Evolutionary conservation across 1,139 yeast species (phyloP), one percentile per base, ranked within the genome.

Genomic region (Fermentozyma sake): DNA sequence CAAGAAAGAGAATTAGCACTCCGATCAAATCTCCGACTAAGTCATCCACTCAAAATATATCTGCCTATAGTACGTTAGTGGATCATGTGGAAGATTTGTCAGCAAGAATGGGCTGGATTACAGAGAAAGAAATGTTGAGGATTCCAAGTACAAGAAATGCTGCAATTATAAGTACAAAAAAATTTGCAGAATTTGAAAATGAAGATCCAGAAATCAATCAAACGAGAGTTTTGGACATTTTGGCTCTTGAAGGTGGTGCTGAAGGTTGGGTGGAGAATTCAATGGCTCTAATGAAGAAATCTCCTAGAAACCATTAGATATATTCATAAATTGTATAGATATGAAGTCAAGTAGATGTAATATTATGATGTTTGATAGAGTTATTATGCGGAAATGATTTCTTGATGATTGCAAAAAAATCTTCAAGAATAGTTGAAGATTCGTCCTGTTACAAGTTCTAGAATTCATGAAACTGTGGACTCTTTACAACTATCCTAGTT

Each of bases 111-210:
- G 97, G 96, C 0, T 91, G 97, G 97, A 58, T 68, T 7, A 82
- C 80, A 3, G 82, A 85, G 46, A 75, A 79, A 42, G 97, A 91
- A 50, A 81, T 84, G 81, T 59, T 91, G 27, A 67, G 98, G 37
- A 91, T 91, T 21, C 98, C 98, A 15, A 84, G 96, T 35, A 91
- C 98, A 0, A 66, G 97, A 50, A 91, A 89, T 46, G 89, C 94
- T 1, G 96, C 97, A 0, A 59, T 91, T 6, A 79, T 91, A 31
- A 95, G 95, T 1, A 66, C 72, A 27, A 48, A 53, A 16, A 55
- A 46, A 31, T 53, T 55, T 20, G 51, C 48, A 3, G 36, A 41
- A 14, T 41, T 42, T 23, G 39, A 44, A 3, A 40, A 47, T 17
- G 66, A 67, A 21, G 34, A 39, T 8, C 52, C 49, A 13, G 56